Conservation (phyloP, 1,139 yeast genomes). For the Entelexis sorbosivorans region DNA sequence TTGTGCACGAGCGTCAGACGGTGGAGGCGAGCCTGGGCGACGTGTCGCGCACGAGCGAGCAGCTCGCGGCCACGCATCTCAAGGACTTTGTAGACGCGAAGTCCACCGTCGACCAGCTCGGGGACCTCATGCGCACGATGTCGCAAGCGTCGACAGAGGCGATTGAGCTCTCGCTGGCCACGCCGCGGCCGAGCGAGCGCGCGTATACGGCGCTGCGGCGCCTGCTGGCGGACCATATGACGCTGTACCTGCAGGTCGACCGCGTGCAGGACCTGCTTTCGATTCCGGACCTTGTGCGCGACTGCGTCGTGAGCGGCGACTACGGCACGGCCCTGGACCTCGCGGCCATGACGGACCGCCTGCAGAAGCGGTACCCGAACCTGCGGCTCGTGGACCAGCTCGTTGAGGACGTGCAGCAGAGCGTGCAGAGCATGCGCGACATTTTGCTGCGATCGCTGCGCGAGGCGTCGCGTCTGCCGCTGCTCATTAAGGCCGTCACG, state of each 20-base stretch:
- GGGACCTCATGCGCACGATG: constrained; percentile 10
- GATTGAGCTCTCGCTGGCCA: constrained; percentile 17
- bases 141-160: constrained; percentile 8
- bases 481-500: constrained; percentile 65
- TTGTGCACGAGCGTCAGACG: constrained; percentile 15
- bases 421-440: constrained; percentile 39
- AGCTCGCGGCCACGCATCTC: constrained; percentile 14
- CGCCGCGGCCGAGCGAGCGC: constrained; percentile 19
- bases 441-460: constrained; percentile 53
- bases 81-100: constrained; percentile 15
- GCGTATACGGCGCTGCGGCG: constrained; percentile 14
- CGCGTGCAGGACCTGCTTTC: constrained; percentile 68
- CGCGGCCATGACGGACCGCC: constrained; percentile 56
- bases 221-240: constrained; percentile 22
- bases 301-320: constrained; percentile 79
- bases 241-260: constrained; percentile 46
- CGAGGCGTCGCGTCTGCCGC: constrained; percentile 67
- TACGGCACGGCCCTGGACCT: constrained; percentile 82
- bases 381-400: constrained; percentile 47
- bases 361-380: constrained; percentile 58
- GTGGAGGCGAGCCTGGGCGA: constrained; percentile 11
- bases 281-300: constrained; percentile 65
- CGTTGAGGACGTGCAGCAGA: constrained; percentile 28
- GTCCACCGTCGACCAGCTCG: constrained; percentile 6
- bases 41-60: constrained; percentile 2